Evolutionary conservation across 257 asterid species (phyloP).

Genomic region (Ajuga chamaepitys): DNA sequence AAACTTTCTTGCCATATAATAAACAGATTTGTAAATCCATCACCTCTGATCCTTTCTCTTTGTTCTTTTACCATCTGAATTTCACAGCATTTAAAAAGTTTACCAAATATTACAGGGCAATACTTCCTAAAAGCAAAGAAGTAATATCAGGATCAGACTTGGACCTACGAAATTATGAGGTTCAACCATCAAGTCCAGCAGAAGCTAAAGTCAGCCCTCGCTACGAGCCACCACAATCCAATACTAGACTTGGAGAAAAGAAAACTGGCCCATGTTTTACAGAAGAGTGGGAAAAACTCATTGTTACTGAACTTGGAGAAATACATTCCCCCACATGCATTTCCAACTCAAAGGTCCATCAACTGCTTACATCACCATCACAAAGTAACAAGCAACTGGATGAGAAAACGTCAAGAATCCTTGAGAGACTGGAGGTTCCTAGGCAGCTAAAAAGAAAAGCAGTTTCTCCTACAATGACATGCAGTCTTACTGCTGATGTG

Average conservation of each 20-base stretch:
- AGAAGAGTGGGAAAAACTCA: slow-evolving; percentile 77
- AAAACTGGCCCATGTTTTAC: slow-evolving; percentile 29
- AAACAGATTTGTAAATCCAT: neutral
- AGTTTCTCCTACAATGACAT: slow-evolving; percentile 44
- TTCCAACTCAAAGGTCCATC: slow-evolving; percentile 37
- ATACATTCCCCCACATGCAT: slow-evolving; percentile 36
- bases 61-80: neutral
- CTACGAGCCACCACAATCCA: slow-evolving; percentile 23
- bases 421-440: slow-evolving; percentile 85
- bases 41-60: neutral
- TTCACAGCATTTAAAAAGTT: slow-evolving; percentile 7
- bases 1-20: neutral
- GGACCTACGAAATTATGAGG: slow-evolving; percentile 25
- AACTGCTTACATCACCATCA: slow-evolving; percentile 38
- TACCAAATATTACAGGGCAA: slow-evolving; percentile 39
- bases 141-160: slow-evolving; percentile 24
- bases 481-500: slow-evolving; percentile 31
- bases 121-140: slow-evolving; percentile 43
- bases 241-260: slow-evolving; percentile 22
- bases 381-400: slow-evolving; percentile 51
- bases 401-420: slow-evolving; percentile 78
- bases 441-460: slow-evolving; percentile 65
- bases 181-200: slow-evolving; percentile 21
- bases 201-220: slow-evolving; percentile 15
- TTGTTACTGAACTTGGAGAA: slow-evolving; percentile 50